Evolutionary conservation across 495 filamentous ascomycete genomes (phyloP).

Genomic region (Margaritispora aquatica): DNA sequence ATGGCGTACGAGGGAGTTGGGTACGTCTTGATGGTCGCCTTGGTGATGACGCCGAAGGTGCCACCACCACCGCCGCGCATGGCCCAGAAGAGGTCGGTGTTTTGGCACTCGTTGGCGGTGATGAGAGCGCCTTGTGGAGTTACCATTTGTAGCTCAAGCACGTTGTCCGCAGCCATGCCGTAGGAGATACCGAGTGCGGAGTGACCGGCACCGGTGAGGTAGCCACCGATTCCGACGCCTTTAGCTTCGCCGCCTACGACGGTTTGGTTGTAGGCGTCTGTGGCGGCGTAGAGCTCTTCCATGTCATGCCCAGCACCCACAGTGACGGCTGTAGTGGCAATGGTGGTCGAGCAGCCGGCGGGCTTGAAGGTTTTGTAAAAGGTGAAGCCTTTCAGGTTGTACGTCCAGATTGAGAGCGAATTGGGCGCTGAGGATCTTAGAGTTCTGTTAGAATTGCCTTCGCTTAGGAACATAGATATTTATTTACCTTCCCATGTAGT

Average conservation of each 20-base stretch:
- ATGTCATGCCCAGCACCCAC: slow-evolving; percentile 54
- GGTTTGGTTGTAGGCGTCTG: slow-evolving; percentile 36
- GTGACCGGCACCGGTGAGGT: slow-evolving; percentile 55
- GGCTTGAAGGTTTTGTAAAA: neutral
- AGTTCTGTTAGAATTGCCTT: neutral
- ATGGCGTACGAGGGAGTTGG: neutral
- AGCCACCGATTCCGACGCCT: slow-evolving; percentile 40
- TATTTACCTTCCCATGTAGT: slow-evolving; percentile 38
- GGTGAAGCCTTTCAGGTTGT: slow-evolving; percentile 14
- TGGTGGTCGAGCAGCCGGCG: neutral
- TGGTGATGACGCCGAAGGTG: slow-evolving; percentile 16
- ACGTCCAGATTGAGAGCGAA: neutral
- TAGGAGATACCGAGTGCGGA: slow-evolving; percentile 42
- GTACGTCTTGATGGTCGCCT: slow-evolving; percentile 7
- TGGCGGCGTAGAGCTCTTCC: slow-evolving; percentile 42
- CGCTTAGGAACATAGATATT: neutral
- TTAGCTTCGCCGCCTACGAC: slow-evolving; percentile 43
- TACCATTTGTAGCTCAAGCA: slow-evolving; percentile 54
- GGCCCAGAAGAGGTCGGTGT: slow-evolving; percentile 62
- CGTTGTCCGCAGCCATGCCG: slow-evolving; percentile 57
- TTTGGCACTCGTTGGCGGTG: slow-evolving; percentile 43
- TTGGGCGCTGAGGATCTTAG: neutral
- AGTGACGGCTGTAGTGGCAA: slow-evolving; percentile 18
- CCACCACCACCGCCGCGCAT: slow-evolving; percentile 44
- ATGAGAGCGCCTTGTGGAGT: slow-evolving; percentile 45